These are phyloP conservation scores for Candida caryicola DNA, from an alignment of 805 yeast genomes.

Conservation along the genomic window DNA sequence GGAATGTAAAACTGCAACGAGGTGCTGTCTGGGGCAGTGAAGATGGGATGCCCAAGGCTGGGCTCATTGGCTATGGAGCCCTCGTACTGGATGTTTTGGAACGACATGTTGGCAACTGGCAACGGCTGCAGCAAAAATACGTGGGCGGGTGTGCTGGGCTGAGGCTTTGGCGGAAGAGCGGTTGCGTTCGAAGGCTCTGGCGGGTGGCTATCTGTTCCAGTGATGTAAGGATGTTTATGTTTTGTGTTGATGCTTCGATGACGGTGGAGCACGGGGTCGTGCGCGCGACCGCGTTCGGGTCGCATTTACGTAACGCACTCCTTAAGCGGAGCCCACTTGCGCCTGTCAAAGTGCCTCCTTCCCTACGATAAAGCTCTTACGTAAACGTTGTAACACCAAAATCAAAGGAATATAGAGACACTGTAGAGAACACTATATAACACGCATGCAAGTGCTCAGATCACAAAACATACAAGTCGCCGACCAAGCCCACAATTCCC, in stretches of 20 bases:
- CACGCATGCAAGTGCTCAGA: neutral
- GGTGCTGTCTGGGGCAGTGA: slow-evolving; percentile 4
- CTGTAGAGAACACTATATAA: neutral
- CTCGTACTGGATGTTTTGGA: slow-evolving; percentile 4
- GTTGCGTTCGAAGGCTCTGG: too few species aligned
- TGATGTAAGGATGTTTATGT: slow-evolving; percentile 7
- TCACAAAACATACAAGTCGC: slow-evolving; percentile 37
- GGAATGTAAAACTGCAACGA: slow-evolving; percentile 6
- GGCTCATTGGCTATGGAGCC: neutral
- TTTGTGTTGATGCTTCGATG: neutral
- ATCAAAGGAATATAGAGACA: neutral
- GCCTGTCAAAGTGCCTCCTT: too few species aligned
- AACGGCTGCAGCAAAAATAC: too few species aligned
- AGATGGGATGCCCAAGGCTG: slow-evolving; percentile 1
- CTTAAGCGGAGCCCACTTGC: too few species aligned
- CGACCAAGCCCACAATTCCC: slow-evolving; percentile 54
- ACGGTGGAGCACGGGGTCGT: neutral
- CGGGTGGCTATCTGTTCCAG: slow-evolving; percentile 6
- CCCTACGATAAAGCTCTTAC: too few species aligned
- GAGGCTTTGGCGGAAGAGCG: too few species aligned
- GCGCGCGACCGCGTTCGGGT: too few species aligned
- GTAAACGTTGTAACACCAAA: neutral
- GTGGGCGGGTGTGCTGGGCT: too few species aligned
- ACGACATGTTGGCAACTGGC: slow-evolving; percentile 5
- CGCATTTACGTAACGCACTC: too few species aligned